phyloP scores from a whole-genome alignment of 352 stramenopile genomes.

The Pythium coloratum region DNA sequence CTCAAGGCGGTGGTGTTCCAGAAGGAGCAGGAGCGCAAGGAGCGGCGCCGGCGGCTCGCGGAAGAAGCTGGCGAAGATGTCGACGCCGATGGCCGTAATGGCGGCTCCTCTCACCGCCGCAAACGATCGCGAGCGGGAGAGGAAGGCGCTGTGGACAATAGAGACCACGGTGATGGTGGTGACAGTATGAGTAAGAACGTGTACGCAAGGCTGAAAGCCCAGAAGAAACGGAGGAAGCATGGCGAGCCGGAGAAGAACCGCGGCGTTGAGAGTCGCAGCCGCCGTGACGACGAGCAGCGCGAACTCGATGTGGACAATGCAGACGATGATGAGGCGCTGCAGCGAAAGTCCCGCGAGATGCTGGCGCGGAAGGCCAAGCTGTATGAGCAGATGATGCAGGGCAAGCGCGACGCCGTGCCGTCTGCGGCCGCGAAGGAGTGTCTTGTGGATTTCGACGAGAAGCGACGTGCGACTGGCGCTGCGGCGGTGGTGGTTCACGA shows the following conservation, averaged over 20 bases:
- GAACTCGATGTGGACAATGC: slow-evolving; percentile 47
- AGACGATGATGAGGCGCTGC: slow-evolving; percentile 64
- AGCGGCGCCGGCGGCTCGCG: slow-evolving; percentile 43
- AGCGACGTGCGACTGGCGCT: slow-evolving; percentile 33
- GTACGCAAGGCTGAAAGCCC: slow-evolving; percentile 54
- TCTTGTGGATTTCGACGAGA: slow-evolving; percentile 73
- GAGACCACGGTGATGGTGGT: not conserved
- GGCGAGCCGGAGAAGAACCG: slow-evolving; percentile 43
- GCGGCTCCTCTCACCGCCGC: slow-evolving; percentile 17
- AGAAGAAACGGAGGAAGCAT: slow-evolving; percentile 18
- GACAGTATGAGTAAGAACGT: slow-evolving; percentile 16
- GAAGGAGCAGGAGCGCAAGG: slow-evolving; percentile 78
- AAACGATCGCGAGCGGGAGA: slow-evolving; percentile 18
- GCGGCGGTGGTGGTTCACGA: slow-evolving; percentile 14
- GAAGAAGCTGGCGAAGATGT: slow-evolving; percentile 23
- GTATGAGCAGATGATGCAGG: slow-evolving; percentile 69
- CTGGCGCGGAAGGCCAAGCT: slow-evolving; percentile 69
- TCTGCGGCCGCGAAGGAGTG: slow-evolving; percentile 39
- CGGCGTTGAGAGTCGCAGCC: slow-evolving; percentile 56
- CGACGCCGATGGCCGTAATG: slow-evolving; percentile 10
- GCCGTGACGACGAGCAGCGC: slow-evolving; percentile 47
- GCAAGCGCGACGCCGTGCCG: slow-evolving; percentile 21
- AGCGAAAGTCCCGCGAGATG: slow-evolving; percentile 57
- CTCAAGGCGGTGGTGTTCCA: slow-evolving; percentile 82
- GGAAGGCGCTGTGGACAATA: not conserved